Conservation (phyloP, 208 protist species). For the Trypanosomatidae sp. region DNA sequence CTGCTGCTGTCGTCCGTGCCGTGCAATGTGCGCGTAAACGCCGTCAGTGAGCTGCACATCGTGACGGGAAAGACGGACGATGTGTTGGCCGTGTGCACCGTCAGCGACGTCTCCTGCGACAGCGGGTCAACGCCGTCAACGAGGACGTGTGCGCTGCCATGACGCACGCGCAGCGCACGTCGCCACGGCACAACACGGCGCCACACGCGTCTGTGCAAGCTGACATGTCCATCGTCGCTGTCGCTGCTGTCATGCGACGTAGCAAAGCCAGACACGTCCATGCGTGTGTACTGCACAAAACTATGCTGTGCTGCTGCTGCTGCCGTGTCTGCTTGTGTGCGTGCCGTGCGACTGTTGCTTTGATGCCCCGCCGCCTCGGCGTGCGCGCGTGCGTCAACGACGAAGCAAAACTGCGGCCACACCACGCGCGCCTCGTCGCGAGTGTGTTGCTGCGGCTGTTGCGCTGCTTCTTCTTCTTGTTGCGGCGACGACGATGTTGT, state of each 20-base stretch:
- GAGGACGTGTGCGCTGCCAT: too few species aligned
- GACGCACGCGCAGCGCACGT: too few species aligned
- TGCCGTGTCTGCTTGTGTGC: too few species aligned
- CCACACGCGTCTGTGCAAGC: too few species aligned
- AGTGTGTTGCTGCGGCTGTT: conserved; percentile 3
- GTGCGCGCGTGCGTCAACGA: conserved; percentile 9
- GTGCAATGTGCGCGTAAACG: conserved; percentile 40
- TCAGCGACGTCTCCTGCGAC: conserved; percentile 34
- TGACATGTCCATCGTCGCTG: background rate
- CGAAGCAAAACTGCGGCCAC: conserved; percentile 54
- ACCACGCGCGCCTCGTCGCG: conserved; percentile 5
- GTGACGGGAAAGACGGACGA: conserved; percentile 26
- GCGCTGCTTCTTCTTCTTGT: too few species aligned
- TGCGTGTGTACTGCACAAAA: conserved; percentile 36
- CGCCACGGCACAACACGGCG: too few species aligned
- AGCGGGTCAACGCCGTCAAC: conserved; percentile 33
- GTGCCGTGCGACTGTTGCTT: too few species aligned
- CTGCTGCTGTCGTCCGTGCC: conserved; percentile 21
- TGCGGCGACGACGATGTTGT: too few species aligned
- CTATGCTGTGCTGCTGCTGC: conserved; percentile 7
- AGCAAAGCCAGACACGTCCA: conserved; percentile 14
- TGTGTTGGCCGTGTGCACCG: conserved; percentile 11
- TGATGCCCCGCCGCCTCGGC: too few species aligned
- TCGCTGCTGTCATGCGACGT: background rate
- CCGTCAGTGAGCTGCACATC: conserved; percentile 54